Base-by-base conservation (phyloP, 768 basidiomycete genomes). In the Auricularia heimuer region DNA sequence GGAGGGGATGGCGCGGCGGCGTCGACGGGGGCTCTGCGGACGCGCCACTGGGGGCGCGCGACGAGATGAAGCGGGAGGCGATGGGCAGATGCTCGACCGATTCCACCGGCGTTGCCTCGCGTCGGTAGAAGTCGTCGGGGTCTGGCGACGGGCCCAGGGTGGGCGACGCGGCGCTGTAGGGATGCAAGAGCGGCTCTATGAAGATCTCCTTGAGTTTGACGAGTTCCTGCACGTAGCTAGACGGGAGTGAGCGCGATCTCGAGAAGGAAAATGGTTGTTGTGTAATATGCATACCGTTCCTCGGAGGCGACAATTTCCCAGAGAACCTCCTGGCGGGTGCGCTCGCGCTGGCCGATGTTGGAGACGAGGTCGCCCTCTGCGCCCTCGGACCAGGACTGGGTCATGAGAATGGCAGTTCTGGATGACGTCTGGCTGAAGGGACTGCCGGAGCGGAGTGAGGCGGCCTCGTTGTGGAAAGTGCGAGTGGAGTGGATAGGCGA, bases 281-380 rank as follows among this genome's bases (percentile, higher is more conserved):
- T 2, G 29, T 29, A 29, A 29, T 29, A 29, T 33, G 76, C 84
- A 62, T 71, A 92, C 92, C 94, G 86, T 75, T 98, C 94, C 77
- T 98, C 95, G 69, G 92, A 94, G 36, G 90, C 89, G 61, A 98
- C 94, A 69, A 98, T 98, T 78, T 98, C 95, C 80, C 93, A 97
- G 34, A 98, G 76, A 4, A 98, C 95, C 77, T 98, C 95, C 75
- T 98, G 95, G 63, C 95, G 84, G 45, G 95, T 97, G 65, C 95
- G 85, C 74, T 98, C 95, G 66, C 92, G 85, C 56, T 92, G 87
- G n/a, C 94, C 92, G 42, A 98, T 80, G 72, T 98, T 93, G 56
- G 88, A 87, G 21, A 98, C 91, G 54, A 98, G 84, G 75, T 98
- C 95, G 64, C 92, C 93, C 73, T 95, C 94, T 10, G 94, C 92